Evolutionary conservation across 1,284 basidiomycete genomes (phyloP), one percentile per base, ranked within the genome.

Genomic region (Cryptococcus jaspeensis): DNA sequence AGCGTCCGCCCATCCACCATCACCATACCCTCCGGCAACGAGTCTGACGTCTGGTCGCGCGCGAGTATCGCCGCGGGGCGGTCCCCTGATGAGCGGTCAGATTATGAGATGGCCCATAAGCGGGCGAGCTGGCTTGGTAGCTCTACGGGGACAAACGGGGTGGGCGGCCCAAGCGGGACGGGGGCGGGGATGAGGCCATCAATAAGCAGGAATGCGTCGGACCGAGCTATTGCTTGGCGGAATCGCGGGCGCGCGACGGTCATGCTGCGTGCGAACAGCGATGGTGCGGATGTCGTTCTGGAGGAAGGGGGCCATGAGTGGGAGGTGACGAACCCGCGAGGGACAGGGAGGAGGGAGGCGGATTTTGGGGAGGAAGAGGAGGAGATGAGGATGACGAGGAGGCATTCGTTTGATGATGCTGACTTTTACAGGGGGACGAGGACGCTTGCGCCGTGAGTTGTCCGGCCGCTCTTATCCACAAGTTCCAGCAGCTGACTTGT

Each of bases 221-320:
- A 71, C 23, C 48, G 67, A 42, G 63, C 67, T 1, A 9, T 65
- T 22, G 63, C 61, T 3, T 67, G 68, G 68, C 48, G 61, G 18
- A 53, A 60, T 35, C 53, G 54, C 16, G 66, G 63, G 1, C 41
- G 63, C 22, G 49, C 59, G 5, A 60, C 62, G 2, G 56, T 64
- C 4, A 69, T 73, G 68, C 38, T 67, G 8, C 50, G 73, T 7
- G 69, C 70, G 1, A 56, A 57, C 5, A 73, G 71, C 51, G 72
- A 74, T 58, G 72, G 72, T 46, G 70, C 71, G 25, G 73, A 75
- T 61, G 68, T 72, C 3, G 45, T 58, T 1, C 43, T 71, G 0
- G 65, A 66, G 32, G 65, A 69, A 25, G 60, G 56, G 11, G 72
- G 66, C 1, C 53, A 59, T 49, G 71, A 75, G 59, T 75, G 72